Evolutionary conservation across 2,329 filamentous ascomycete genomes (phyloP).

Genomic region (Drechslerella dactyloides): DNA sequence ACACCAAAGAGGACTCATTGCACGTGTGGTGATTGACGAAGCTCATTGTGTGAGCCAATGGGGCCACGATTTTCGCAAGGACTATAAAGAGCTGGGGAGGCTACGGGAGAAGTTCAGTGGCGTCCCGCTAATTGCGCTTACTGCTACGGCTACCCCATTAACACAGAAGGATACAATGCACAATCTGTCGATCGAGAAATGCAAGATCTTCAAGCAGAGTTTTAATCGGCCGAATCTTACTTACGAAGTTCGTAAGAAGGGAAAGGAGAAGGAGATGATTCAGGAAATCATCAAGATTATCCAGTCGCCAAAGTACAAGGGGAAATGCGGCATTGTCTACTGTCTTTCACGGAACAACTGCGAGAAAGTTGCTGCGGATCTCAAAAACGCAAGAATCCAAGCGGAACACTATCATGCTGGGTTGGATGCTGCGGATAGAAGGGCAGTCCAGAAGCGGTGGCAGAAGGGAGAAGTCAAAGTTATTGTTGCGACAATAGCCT

Average conservation of each 20-base stretch:
- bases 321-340: slow-evolving; percentile 88
- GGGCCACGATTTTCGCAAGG: slow-evolving; percentile 96
- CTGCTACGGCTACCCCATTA: slow-evolving; percentile 90
- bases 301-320: slow-evolving; percentile 67
- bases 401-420: slow-evolving; percentile 87
- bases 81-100: slow-evolving; percentile 85
- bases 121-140: slow-evolving; percentile 92
- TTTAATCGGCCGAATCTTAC: slow-evolving; percentile 96
- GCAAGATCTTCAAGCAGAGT: slow-evolving; percentile 83
- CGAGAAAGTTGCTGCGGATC: slow-evolving; percentile 75
- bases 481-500: slow-evolving; percentile 96
- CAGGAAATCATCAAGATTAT: slow-evolving; percentile 71
- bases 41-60: slow-evolving; percentile 99
- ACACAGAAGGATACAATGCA: slow-evolving; percentile 91
- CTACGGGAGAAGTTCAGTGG: slow-evolving; percentile 74
- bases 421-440: slow-evolving; percentile 72
- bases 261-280: slow-evolving; percentile 64
- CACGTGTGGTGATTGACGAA: slow-evolving; percentile 94
- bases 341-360: slow-evolving; percentile 84
- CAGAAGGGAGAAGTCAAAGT: slow-evolving; percentile 80
- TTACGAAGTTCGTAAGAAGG: slow-evolving; percentile 81
- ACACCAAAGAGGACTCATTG: slow-evolving; percentile 74
- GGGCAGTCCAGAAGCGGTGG: slow-evolving; percentile 77
- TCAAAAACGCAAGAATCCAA: slow-evolving; percentile 69
- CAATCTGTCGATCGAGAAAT: slow-evolving; percentile 81